Percentiles rank a stretch among this genome's conserved stretches.
phyloP scores from a whole-genome alignment of 73 alveolate species.

The Blepharisma japonicum region DNA sequence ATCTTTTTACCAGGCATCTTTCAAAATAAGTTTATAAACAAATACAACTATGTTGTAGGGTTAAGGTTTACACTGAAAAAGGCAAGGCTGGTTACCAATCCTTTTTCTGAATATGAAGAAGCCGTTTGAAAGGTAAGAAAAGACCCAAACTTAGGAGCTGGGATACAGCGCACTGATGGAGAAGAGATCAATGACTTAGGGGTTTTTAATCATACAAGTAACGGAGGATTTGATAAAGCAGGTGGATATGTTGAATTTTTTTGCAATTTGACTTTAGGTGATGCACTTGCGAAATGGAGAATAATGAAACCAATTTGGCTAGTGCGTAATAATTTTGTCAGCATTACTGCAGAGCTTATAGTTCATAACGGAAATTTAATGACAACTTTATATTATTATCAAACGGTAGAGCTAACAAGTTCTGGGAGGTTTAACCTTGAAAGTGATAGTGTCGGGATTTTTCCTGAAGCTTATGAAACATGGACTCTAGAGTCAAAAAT shows the following conservation, averaged over 20 bases:
- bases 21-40: background rate
- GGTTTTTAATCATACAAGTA: conserved; percentile 21
- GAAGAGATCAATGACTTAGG: conserved; percentile 28
- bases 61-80: conserved; percentile 43
- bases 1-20: background rate
- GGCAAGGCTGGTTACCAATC: background rate
- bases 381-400: conserved; percentile 30
- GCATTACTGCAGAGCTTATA: conserved; percentile 42
- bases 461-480: conserved; percentile 12
- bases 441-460: conserved; percentile 13
- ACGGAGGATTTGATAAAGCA: conserved; percentile 34
- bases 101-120: conserved; percentile 9
- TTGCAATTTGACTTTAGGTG: conserved; percentile 26
- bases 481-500: background rate
- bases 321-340: conserved; percentile 22
- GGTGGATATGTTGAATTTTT: conserved; percentile 56
- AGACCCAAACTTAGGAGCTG: conserved; percentile 28
- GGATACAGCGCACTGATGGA: background rate
- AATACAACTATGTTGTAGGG: conserved; percentile 46
- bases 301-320: conserved; percentile 40
- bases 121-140: background rate
- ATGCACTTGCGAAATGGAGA: conserved; percentile 20
- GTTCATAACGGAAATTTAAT: conserved; percentile 49
- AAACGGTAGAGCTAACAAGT: conserved; percentile 21
- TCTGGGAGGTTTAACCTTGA: conserved; percentile 38